Conservation (phyloP, 495 filamentous ascomycete genomes). For the Venustampulla echinocandica region DNA sequence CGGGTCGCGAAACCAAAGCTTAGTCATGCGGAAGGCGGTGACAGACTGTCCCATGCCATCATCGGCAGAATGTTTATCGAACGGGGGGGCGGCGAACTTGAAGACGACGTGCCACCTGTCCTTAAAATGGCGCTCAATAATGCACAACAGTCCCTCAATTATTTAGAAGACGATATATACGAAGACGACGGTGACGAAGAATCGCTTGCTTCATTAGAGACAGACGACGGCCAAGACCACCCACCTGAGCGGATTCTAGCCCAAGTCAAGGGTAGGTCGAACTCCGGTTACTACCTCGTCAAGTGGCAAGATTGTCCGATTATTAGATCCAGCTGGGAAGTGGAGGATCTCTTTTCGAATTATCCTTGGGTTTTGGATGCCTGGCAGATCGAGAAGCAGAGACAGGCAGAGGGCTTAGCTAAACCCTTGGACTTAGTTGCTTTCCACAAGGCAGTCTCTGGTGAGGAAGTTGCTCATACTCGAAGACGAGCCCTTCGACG, state of each 20-base stretch:
- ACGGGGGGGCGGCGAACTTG: neutral
- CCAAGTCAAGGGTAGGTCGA: conserved; percentile 6
- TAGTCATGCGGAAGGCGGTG: conserved; percentile 10
- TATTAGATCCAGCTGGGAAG: conserved; percentile 22
- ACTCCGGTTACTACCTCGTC: conserved; percentile 20
- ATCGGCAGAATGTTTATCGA: conserved; percentile 3
- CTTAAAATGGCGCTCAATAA: conserved; percentile 11
- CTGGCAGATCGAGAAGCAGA: conserved; percentile 17
- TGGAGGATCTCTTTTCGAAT: conserved; percentile 2
- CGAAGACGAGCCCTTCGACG: conserved; percentile 16
- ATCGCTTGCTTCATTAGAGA: conserved; percentile 20
- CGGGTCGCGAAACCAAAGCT: neutral
- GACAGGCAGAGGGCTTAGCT: conserved; percentile 12
- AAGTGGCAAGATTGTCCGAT: conserved; percentile 25
- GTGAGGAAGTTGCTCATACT: conserved; percentile 13
- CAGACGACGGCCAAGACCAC: conserved; percentile 21
- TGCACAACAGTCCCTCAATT: neutral
- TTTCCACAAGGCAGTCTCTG: conserved; percentile 11
- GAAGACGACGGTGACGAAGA: conserved; percentile 16
- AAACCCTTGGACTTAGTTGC: conserved; percentile 17
- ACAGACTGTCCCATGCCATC: conserved; percentile 8
- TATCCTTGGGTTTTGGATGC: conserved; percentile 12
- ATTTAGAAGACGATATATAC: conserved; percentile 1
- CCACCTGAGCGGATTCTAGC: conserved; percentile 20
- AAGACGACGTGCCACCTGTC: conserved; percentile 14